Conservation (phyloP, 2,329 filamentous ascomycete species). For the Diplodia mutila region DNA sequence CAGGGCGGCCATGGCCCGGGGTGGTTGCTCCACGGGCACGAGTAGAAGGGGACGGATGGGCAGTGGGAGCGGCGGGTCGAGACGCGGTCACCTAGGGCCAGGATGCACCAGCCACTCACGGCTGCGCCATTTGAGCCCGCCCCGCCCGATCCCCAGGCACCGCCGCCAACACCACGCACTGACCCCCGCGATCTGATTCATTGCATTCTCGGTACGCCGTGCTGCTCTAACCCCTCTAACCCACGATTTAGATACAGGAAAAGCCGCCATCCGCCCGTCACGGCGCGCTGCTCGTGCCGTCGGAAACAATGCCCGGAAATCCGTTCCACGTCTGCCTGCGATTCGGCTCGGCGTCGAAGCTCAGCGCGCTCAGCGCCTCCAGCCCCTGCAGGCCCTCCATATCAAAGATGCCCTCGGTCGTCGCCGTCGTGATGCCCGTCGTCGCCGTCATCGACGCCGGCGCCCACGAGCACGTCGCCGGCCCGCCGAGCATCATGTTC, state of each 20-base stretch:
- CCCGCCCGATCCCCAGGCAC: not conserved
- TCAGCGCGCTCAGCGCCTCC: constrained; percentile 13
- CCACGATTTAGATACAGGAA: not conserved
- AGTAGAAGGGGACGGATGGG: not conserved
- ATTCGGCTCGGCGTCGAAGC: not conserved
- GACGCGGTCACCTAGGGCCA: no score
- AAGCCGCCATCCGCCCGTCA: not conserved
- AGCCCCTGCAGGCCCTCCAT: constrained; percentile 16
- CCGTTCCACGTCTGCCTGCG: constrained; percentile 24
- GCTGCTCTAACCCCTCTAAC: not conserved
- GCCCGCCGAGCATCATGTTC: constrained; percentile 25
- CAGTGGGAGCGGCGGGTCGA: not conserved
- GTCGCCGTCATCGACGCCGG: constrained; percentile 15
- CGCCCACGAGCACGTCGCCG: constrained; percentile 4
- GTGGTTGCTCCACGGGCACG: not conserved
- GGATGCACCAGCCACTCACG: not conserved
- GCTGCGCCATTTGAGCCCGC: not conserved
- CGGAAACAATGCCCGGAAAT: not conserved
- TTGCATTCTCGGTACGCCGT: not conserved
- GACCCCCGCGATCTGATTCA: not conserved
- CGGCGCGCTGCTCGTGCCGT: not conserved
- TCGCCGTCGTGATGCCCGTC: not conserved
- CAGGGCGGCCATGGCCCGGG: not conserved
- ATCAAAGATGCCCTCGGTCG: constrained; percentile 5
- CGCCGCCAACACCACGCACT: not conserved